Conservation (phyloP, 805 yeast genomes). For the Candida ipomoeae region DNA sequence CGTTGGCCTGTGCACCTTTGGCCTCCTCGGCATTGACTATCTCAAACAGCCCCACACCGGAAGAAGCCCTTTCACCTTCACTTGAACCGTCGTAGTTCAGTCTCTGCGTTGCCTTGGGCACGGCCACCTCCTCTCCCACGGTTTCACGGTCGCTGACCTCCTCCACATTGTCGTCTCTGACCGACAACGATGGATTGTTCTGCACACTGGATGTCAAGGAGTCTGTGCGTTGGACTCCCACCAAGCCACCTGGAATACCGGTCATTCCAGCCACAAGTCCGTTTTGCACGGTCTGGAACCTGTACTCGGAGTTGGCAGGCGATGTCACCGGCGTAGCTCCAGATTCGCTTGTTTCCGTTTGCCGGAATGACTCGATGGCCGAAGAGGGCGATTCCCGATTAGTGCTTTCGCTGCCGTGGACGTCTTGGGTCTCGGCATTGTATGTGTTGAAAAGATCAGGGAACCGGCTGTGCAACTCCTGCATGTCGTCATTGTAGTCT, state of each 20-base stretch:
- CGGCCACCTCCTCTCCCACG: slow-evolving; percentile 19
- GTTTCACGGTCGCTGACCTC: slow-evolving; percentile 42
- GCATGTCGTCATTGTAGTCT: slow-evolving; percentile 15
- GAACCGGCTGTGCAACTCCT: slow-evolving; percentile 22
- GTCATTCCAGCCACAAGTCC: slow-evolving; percentile 38
- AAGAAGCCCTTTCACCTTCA: slow-evolving; percentile 39
- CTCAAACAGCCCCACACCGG: slow-evolving; percentile 52
- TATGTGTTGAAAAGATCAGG: slow-evolving; percentile 32
- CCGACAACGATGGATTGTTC: slow-evolving; percentile 88
- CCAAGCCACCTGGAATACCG: slow-evolving; percentile 42
- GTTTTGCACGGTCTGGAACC: slow-evolving; percentile 31
- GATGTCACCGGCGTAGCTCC: slow-evolving; percentile 47
- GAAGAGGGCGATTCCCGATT: slow-evolving; percentile 32
- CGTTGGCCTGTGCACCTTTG: slow-evolving; percentile 11
- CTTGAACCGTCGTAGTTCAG: slow-evolving; percentile 16
- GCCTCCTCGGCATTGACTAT: slow-evolving; percentile 51
- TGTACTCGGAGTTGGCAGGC: slow-evolving; percentile 46
- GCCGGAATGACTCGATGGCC: slow-evolving; percentile 25
- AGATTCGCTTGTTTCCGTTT: slow-evolving; percentile 27
- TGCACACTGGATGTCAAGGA: slow-evolving; percentile 88
- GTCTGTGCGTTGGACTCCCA: slow-evolving; percentile 59
- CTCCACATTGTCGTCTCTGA: slow-evolving; percentile 63
- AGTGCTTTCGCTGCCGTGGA: slow-evolving; percentile 17
- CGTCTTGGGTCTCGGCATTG: slow-evolving; percentile 8
- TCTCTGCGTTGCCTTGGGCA: slow-evolving; percentile 4